Evolutionary conservation across 2,329 filamentous ascomycete species (phyloP).

Genomic region (Lachnum nothofagi): DNA sequence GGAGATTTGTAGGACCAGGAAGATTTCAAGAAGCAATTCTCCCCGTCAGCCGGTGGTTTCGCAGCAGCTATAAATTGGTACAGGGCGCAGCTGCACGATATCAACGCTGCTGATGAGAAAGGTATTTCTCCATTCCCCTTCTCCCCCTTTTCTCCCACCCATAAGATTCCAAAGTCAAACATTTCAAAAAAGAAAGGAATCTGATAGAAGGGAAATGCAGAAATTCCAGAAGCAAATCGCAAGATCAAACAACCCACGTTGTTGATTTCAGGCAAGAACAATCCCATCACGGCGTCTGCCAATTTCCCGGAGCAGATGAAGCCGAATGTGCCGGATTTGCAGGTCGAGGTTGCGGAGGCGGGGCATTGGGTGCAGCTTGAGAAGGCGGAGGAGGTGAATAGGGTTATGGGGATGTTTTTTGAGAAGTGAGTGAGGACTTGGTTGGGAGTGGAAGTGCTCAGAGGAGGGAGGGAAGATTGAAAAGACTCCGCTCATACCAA

Average conservation of each 20-base stretch:
- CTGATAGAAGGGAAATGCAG: neutral
- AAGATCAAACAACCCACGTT: conserved; percentile 14
- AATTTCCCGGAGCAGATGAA: conserved; percentile 18
- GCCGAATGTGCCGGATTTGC: conserved; percentile 1
- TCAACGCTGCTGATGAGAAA: conserved; percentile 15
- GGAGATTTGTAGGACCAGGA: conserved; percentile 7
- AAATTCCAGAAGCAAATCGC: conserved; percentile 10
- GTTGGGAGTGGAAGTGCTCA: too few species aligned
- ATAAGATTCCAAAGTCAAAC: too few species aligned
- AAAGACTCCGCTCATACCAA: neutral
- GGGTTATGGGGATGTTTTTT: conserved; percentile 9
- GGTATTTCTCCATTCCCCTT: neutral
- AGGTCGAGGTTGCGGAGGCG: conserved; percentile 3
- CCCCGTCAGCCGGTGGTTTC: conserved; percentile 12
- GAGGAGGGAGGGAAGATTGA: too few species aligned
- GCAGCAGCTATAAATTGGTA: conserved; percentile 19
- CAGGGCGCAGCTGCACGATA: conserved; percentile 12
- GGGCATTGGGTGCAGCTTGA: conserved; percentile 23
- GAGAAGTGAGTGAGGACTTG: neutral
- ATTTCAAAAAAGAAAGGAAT: too few species aligned
- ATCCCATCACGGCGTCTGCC: conserved; percentile 14
- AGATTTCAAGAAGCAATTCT: conserved; percentile 11
- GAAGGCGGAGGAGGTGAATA: conserved; percentile 15
- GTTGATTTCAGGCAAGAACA: conserved; percentile 5
- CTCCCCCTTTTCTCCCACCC: too few species aligned